A percentile compares a stretch with the other conserved stretches of the same genome.
Evolutionary conservation across 163 green algal species (phyloP).

Genomic region (Smithsoniella earleae): DNA sequence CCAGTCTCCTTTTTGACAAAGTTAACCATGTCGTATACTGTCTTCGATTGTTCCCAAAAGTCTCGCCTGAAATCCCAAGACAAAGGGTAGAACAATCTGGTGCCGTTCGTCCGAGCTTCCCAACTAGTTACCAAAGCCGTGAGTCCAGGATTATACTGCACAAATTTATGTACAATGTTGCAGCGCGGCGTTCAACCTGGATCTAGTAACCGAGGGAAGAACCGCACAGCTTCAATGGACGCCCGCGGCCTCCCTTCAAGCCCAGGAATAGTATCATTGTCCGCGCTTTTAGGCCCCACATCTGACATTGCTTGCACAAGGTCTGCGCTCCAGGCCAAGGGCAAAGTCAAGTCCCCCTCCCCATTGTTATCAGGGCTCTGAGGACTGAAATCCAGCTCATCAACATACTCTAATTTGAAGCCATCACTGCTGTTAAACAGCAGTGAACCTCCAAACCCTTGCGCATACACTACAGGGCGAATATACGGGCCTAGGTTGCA

Average conservation of each 20-base stretch:
- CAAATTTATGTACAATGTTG: no score
- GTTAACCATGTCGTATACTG: not conserved
- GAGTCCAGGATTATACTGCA: no score
- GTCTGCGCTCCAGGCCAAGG: not conserved
- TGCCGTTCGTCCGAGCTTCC: no score
- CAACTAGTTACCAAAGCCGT: no score
- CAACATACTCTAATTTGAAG: not conserved
- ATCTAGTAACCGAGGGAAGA: not conserved
- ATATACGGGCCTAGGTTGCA: not conserved
- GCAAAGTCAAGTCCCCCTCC: not conserved
- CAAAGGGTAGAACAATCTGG: not conserved
- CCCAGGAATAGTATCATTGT: no score
- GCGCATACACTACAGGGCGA: not conserved
- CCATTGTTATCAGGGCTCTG: not conserved
- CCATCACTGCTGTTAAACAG: not conserved
- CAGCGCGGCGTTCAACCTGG: no score
- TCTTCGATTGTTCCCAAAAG: not conserved
- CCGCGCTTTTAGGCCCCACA: not conserved
- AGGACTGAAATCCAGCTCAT: not conserved
- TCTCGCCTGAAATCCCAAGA: not conserved
- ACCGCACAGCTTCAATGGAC: no score
- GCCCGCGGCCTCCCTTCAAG: no score
- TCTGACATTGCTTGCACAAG: not conserved
- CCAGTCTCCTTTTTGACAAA: not conserved
- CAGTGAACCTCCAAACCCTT: not conserved